A percentile compares a stretch with the other conserved stretches of the same genome.
Conservation (phyloP, 345 rosid genomes). For the Arabis alpina region DNA sequence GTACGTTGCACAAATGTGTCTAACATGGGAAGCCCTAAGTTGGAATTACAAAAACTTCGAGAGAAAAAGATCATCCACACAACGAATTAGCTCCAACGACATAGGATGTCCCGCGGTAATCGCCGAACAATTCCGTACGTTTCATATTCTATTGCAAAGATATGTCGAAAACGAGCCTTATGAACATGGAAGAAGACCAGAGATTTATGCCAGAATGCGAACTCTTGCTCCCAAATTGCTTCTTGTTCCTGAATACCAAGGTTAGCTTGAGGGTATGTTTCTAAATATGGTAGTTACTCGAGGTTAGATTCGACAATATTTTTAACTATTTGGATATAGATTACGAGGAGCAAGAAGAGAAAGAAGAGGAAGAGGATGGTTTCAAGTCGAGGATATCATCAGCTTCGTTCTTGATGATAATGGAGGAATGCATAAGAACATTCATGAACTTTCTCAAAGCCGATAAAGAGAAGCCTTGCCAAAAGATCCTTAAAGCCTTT, state of each 20-base stretch:
- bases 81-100: constrained; percentile 49
- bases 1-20: constrained; percentile 89
- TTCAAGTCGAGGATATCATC: constrained; percentile 76
- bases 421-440: constrained; percentile 91
- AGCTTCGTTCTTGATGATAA: constrained; percentile 76
- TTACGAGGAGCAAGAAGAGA: constrained; percentile 60
- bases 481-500: constrained; percentile 63
- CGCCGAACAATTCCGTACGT: constrained; percentile 93
- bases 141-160: constrained; percentile 88
- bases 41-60: constrained; percentile 92
- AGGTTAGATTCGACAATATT: not conserved
- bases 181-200: constrained; percentile 92
- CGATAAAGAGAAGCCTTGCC: constrained; percentile 79
- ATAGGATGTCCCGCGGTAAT: constrained; percentile 75
- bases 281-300: not conserved
- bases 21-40: constrained; percentile 96
- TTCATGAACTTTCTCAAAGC: constrained; percentile 95
- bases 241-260: constrained; percentile 93
- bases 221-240: constrained; percentile 89
- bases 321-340: constrained; percentile 22
- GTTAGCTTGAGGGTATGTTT: constrained; percentile 41
- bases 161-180: constrained; percentile 94
- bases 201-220: constrained; percentile 91
- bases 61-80: constrained; percentile 53
- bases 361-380: constrained; percentile 63